Evolutionary conservation across 2,329 filamentous ascomycete species (phyloP).

Genomic region (Botrytis porri): DNA sequence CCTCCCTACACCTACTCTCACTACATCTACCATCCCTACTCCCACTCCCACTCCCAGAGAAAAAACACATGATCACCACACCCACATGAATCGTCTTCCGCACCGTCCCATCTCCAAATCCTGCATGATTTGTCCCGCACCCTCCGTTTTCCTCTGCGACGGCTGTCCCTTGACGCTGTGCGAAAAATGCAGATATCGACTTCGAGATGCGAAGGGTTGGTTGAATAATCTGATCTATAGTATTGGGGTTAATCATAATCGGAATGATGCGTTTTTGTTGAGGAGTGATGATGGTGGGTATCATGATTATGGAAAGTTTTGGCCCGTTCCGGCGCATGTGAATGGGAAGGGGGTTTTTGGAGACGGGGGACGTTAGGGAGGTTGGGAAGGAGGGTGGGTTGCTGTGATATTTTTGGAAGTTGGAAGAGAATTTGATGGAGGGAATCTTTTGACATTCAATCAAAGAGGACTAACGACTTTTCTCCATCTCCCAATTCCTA

Average conservation of each 20-base stretch:
- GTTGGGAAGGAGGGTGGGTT: not conserved
- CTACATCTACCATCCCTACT: not conserved
- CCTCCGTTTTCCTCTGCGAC: not conserved
- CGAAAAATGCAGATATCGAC: not conserved
- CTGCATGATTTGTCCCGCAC: not conserved
- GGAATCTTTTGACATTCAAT: not conserved
- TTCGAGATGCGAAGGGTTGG: not conserved
- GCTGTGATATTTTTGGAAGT: not conserved
- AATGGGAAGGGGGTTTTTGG: not conserved
- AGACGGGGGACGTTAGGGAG: not conserved
- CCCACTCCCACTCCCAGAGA: rapidly evolving
- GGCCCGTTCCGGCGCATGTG: not conserved
- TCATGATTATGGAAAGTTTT: slow-evolving; percentile 5
- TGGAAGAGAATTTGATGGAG: too few species aligned
- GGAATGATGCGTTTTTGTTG: slow-evolving; percentile 3
- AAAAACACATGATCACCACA: not conserved
- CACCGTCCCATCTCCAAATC: not conserved
- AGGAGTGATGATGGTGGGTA: slow-evolving; percentile 5
- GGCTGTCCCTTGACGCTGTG: slow-evolving; percentile 5
- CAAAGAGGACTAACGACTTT: too few species aligned
- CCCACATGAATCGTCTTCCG: not conserved
- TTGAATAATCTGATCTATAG: slow-evolving; percentile 1
- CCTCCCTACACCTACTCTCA: not conserved
- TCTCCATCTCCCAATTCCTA: not conserved
- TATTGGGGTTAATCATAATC: not conserved